Conservation (phyloP, 2,329 filamentous ascomycete species). For the Cladosporium velox region DNA sequence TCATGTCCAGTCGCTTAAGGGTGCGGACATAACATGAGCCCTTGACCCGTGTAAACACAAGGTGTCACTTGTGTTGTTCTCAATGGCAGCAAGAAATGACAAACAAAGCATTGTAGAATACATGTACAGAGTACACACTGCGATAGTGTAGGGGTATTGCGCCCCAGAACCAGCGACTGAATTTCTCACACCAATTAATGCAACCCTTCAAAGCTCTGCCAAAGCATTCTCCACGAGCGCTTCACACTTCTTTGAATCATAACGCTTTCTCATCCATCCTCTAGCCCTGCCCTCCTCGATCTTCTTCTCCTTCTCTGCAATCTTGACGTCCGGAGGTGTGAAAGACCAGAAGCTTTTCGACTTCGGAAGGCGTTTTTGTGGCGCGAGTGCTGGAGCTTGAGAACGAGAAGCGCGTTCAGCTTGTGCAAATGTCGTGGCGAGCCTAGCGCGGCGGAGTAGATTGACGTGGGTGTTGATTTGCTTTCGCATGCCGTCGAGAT, state of each 20-base stretch:
- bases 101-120: background rate
- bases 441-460: slow-evolving; percentile 34
- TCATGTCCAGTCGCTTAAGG: background rate
- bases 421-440: slow-evolving; percentile 23
- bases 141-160: too few species aligned
- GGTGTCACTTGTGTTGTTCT: too few species aligned
- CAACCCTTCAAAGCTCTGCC: slow-evolving; percentile 31
- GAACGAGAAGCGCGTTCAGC: slow-evolving; percentile 22
- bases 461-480: slow-evolving; percentile 40
- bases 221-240: slow-evolving; percentile 34
- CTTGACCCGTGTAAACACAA: too few species aligned
- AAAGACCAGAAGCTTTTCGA: slow-evolving; percentile 27
- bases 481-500: slow-evolving; percentile 32
- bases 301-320: slow-evolving; percentile 31
- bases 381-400: background rate
- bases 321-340: slow-evolving; percentile 26
- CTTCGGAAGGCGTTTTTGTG: slow-evolving; percentile 4
- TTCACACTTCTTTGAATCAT: slow-evolving; percentile 31
- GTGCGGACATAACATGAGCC: background rate
- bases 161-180: too few species aligned
- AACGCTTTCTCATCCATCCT: slow-evolving; percentile 33
- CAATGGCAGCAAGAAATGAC: background rate
- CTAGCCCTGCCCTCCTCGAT: slow-evolving; percentile 34
- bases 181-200: background rate
- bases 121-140: too few species aligned